Percentiles rank a stretch among this genome's conserved stretches.
Evolutionary conservation across 176 grass and related monocot species (phyloP).

Genomic region (Phoenix roebelenii): DNA sequence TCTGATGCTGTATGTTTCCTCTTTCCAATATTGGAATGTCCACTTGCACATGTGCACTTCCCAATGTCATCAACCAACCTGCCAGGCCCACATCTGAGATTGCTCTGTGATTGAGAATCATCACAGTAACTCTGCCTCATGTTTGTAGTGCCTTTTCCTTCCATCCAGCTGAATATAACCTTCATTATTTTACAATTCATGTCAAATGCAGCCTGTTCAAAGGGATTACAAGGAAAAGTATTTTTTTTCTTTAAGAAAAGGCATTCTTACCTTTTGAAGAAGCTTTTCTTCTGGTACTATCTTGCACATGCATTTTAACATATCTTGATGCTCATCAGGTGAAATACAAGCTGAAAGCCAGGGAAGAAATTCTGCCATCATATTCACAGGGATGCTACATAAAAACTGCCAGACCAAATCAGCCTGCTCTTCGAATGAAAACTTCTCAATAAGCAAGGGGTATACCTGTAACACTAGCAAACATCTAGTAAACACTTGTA

Average conservation of each 20-base stretch:
- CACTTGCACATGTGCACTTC: slow-evolving; percentile 26
- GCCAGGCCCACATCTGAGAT: slow-evolving; percentile 6
- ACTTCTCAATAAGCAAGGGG: slow-evolving; percentile 65
- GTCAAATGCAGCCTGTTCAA: slow-evolving; percentile 17
- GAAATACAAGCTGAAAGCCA: slow-evolving; percentile 71
- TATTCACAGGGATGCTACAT: slow-evolving; percentile 71
- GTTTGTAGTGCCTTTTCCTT: slow-evolving; percentile 30
- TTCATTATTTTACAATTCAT: slow-evolving; percentile 28
- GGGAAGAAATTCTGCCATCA: slow-evolving; percentile 83
- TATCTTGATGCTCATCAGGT: slow-evolving; percentile 55
- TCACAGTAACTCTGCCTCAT: slow-evolving; percentile 3
- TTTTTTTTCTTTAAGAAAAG: too few relatives aligned
- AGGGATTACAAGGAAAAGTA: background rate
- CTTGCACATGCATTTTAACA: slow-evolving; percentile 56
- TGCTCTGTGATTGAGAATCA: slow-evolving; percentile 7
- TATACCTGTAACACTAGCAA: slow-evolving; percentile 47
- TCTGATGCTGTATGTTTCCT: slow-evolving; percentile 39
- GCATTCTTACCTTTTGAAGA: slow-evolving; percentile 51
- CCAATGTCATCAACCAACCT: slow-evolving; percentile 15
- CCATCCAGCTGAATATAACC: slow-evolving; percentile 79
- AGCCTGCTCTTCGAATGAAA: slow-evolving; percentile 75
- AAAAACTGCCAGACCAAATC: slow-evolving; percentile 90
- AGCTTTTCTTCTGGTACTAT: slow-evolving; percentile 64
- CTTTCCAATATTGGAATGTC: slow-evolving; percentile 41
- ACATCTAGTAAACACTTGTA: slow-evolving; percentile 11